These are phyloP conservation scores for Pinus albicaulis DNA, from an alignment of 75 land plant genomes.

Conservation along the genomic window DNA sequence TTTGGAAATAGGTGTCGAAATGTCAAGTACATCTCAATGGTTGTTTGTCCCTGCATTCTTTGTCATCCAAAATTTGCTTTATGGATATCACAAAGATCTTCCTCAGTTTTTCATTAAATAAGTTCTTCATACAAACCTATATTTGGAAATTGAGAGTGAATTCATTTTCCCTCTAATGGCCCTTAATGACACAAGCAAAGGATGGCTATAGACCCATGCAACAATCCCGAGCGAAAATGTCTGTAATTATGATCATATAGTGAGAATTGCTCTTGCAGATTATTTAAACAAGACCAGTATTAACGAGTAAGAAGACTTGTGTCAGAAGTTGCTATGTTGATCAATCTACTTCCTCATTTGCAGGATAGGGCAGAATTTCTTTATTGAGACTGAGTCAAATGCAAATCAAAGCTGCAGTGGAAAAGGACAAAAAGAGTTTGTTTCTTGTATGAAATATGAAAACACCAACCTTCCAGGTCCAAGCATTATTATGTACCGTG, in stretches of 20 bases:
- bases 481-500: neutral
- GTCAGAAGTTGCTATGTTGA: neutral
- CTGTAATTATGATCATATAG: neutral
- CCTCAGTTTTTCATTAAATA: too few relatives aligned
- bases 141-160: neutral
- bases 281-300: neutral
- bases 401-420: neutral
- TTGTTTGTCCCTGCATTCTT: neutral
- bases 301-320: neutral
- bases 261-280: neutral
- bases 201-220: neutral
- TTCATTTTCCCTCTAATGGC: too few relatives aligned
- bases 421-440: neutral
- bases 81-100: neutral
- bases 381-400: neutral
- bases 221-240: neutral
- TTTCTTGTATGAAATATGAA: neutral
- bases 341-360: neutral
- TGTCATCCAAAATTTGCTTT: neutral
- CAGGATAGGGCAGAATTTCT: neutral
- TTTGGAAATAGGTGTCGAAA: neutral
- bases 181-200: neutral
- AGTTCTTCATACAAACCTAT: neutral
- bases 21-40: neutral
- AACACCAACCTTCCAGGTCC: conserved; percentile 2